These are phyloP conservation scores for Heterococcus sp. DNA, from an alignment of 108 stramenopile species.

Conservation along the genomic window DNA sequence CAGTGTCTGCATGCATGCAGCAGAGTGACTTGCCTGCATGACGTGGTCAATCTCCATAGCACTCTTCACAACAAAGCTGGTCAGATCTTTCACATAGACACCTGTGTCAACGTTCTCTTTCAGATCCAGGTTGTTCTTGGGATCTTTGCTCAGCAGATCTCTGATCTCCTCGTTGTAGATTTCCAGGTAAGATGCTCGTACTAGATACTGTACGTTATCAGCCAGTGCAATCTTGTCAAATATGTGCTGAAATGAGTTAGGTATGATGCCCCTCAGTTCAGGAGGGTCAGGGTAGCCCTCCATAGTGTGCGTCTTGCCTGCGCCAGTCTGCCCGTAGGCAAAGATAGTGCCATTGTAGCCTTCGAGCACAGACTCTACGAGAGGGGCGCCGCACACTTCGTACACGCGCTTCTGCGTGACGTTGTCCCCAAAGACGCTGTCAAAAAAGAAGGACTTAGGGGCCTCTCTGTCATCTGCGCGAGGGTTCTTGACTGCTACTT, in stretches of 20 bases:
- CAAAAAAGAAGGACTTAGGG: slow-evolving; percentile 84
- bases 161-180: slow-evolving; percentile 99
- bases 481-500: slow-evolving; percentile 70
- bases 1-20: too few species aligned
- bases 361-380: slow-evolving; percentile 84
- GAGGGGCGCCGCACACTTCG: slow-evolving; percentile 78
- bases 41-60: slow-evolving; percentile 73
- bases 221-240: slow-evolving; percentile 67
- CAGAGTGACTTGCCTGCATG: slow-evolving; percentile 57
- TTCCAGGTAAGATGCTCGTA: slow-evolving; percentile 89
- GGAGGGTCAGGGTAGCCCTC: slow-evolving; percentile 72
- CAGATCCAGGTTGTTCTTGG: slow-evolving; percentile 66
- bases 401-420: slow-evolving; percentile 81
- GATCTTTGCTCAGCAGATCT: slow-evolving; percentile 73
- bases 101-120: slow-evolving; percentile 76
- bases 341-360: slow-evolving; percentile 97
- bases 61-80: slow-evolving; percentile 68
- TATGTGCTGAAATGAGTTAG: slow-evolving; percentile 86
- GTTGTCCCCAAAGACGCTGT: slow-evolving; percentile 79
- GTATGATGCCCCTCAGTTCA: slow-evolving; percentile 82
- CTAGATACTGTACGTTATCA: slow-evolving; percentile 75
- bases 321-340: slow-evolving; percentile 86
- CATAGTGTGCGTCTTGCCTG: slow-evolving; percentile 47
- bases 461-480: slow-evolving; percentile 64
- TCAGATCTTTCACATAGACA: slow-evolving; percentile 77